phyloP scores from a whole-genome alignment of 1,139 yeast species.

The Hemisphaericaspora lyxosophila region DNA sequence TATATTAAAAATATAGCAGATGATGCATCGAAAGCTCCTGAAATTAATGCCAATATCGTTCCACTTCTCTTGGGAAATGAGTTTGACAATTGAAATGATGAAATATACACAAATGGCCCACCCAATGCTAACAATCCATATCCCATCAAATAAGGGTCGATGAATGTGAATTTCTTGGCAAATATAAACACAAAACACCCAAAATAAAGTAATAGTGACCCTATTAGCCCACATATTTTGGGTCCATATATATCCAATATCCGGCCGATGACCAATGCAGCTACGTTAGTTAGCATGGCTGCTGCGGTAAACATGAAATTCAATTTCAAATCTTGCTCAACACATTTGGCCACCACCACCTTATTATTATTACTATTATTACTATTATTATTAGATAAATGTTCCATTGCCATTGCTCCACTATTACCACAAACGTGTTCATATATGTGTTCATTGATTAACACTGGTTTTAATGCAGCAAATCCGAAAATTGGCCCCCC shows the following conservation, averaged over 20 bases:
- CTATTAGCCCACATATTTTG: slow-evolving; percentile 42
- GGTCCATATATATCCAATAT: slow-evolving; percentile 45
- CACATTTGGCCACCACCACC: slow-evolving; percentile 30
- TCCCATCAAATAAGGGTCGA: slow-evolving; percentile 44
- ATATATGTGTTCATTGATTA: slow-evolving; percentile 40
- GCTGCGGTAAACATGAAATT: slow-evolving; percentile 49
- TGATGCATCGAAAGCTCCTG: slow-evolving; percentile 50
- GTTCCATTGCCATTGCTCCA: too few relatives aligned
- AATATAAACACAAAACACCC: slow-evolving; percentile 41
- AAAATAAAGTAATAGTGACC: slow-evolving; percentile 37
- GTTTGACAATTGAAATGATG: slow-evolving; percentile 47
- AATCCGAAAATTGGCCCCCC: slow-evolving; percentile 51
- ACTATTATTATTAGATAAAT: slow-evolving; percentile 8
- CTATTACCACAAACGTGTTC: slow-evolving; percentile 32
- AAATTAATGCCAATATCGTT: slow-evolving; percentile 41
- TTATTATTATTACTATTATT: slow-evolving; percentile 1
- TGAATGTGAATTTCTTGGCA: slow-evolving; percentile 19
- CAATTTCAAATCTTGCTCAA: slow-evolving; percentile 43
- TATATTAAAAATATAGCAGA: slow-evolving; percentile 46
- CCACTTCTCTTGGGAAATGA: slow-evolving; percentile 45
- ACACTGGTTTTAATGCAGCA: slow-evolving; percentile 48
- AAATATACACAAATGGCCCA: slow-evolving; percentile 47
- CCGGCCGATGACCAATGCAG: slow-evolving; percentile 43
- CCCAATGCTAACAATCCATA: slow-evolving; percentile 45
- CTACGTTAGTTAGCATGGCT: slow-evolving; percentile 45